Evolutionary conservation across 768 basidiomycete genomes (phyloP), one percentile per base, ranked within the genome.

Genomic region (Naganishia onofrii): DNA sequence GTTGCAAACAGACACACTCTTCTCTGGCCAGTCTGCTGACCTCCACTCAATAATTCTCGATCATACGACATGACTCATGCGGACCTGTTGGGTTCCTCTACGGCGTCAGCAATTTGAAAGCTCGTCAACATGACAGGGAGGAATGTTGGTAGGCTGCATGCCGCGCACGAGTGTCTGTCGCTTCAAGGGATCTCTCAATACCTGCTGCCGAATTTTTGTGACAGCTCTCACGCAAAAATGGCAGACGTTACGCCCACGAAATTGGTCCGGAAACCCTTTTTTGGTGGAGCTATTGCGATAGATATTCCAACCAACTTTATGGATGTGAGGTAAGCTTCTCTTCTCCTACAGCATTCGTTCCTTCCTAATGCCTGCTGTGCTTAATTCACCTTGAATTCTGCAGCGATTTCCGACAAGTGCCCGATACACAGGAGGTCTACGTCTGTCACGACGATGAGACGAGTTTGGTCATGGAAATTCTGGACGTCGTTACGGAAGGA

Each of bases 401-500:
- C 76, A 89, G 88, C 70, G 82, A 84, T 60, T 70, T 88, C 7
- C 91, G 95, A 66, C 91, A 97, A 81, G 84, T 99, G 15, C 94
- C 96, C 17, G 90, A 98, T 78, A 92, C 87, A 4, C 95, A 99
- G 80, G 96, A 98, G 78, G 95, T 96, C 51, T 90, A 92, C 81
- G 79, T 96, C 68, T 88, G 88, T 67, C 85, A 86, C 7, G 81
- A 86, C 57, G 89, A 88, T 6, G 84, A 84, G 58, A 83, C 88
- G 74, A 92, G 89, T 76, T 85, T 94, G 72, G 85, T 98, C 60
- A 81, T 96, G 31, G 96, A 99, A 77, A 86, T 96, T 28, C 82
- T 97, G 15, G 81, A 92, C 78, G 84, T 87, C 69, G 92, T 95
- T 29, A 76, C 77, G 69, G 80, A 81, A 10, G 81, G 78, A 10